Evolutionary conservation across 257 asterid genomes (phyloP), one percentile per base, ranked within the genome.

Genomic region (Anisodus tanguticus): DNA sequence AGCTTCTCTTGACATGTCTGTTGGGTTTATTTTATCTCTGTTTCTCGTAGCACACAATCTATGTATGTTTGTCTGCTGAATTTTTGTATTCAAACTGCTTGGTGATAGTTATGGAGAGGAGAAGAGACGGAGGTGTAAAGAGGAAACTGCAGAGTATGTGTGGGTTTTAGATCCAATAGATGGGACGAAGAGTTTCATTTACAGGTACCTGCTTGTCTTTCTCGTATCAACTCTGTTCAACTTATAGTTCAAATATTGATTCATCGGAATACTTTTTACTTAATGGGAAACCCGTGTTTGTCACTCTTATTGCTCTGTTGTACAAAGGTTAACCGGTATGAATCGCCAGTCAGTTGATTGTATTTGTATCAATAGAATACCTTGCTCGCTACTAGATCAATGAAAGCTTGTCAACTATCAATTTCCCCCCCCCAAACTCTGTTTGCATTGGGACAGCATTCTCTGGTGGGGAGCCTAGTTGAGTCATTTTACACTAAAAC

Each of bases 101-200:
- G 84, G 84, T 89, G 85, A 53, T 91, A 97, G 98, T 83, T 97
- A 72, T 68, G 98, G 98, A 80, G 99, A 97, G 88, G 99, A 97
- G 89, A 91, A 91, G 68, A 98, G 98, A 83, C 93, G 98, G 98
- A 90, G 79, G 84, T 91, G 92, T 87, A 88, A 90, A 83, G 95
- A 95, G 87, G 90, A 91, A 19, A 84, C 66, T 86, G 97, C 97
- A 0, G 97, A 95, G 66, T 93, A 90, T 87, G 97, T 97, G 71
- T 97, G 99, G 98, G 98, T 97, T 67, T 89, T 97, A 87, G 99
- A 94, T 91, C 99, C 98, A 7, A 97, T 97, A 59, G 98, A 97
- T 84, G 99, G 99, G 84, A 97, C 99, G 6, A 97, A 97, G 91
- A 95, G 99, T 87, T 95, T 95, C 81, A 97, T n/a, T 97, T 63